phyloP scores from a whole-genome alignment of 2,329 filamentous ascomycete species.

The Nemania bipapillata region DNA sequence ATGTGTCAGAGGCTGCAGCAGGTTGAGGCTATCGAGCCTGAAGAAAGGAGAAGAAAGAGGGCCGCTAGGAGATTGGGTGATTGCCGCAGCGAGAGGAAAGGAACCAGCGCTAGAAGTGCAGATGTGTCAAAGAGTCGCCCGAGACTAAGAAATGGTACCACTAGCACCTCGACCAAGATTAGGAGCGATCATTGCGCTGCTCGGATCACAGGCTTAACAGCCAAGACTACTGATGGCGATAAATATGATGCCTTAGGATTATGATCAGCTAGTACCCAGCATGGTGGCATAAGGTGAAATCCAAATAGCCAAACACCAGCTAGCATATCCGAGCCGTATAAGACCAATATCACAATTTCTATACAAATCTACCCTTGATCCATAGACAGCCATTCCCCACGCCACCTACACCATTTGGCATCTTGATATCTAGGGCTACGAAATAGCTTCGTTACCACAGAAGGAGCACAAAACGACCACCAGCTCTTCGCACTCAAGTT shows the following conservation, averaged over 20 bases:
- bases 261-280: constrained; percentile 35
- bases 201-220: constrained; percentile 33
- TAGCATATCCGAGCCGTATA: background rate
- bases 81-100: background rate
- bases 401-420: background rate
- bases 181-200: constrained; percentile 39
- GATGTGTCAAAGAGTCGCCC: constrained; percentile 1
- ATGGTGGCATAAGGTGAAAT: background rate
- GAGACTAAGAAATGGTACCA: constrained; percentile 1
- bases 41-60: constrained; percentile 41
- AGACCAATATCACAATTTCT: background rate
- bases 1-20: constrained; percentile 62
- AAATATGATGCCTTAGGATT: constrained; percentile 52
- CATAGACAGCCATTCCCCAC: background rate
- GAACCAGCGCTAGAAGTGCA: background rate
- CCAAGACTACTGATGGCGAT: constrained; percentile 37
- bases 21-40: constrained; percentile 43
- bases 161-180: constrained; percentile 22
- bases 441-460: too few species aligned
- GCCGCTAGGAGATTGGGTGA: constrained; percentile 34
- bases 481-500: background rate
- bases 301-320: background rate
- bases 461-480: background rate
- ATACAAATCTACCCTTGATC: background rate
- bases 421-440: too few species aligned